Evolutionary conservation across 805 yeast species (phyloP).

Genomic region (Saccharomyces paradoxus): DNA sequence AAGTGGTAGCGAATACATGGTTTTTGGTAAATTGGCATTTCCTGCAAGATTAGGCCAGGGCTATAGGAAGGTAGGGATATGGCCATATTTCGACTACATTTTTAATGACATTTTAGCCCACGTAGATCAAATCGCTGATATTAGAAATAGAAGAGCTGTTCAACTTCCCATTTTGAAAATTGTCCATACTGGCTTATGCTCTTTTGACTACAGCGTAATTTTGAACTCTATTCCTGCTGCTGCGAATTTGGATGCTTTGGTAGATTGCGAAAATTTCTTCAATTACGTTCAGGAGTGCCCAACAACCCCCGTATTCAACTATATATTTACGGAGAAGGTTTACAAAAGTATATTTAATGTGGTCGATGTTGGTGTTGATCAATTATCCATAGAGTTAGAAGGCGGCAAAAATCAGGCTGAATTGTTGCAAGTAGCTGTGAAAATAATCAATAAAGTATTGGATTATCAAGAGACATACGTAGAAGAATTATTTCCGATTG

Average conservation of each 20-base stretch:
- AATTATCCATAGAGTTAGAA: conserved; percentile 26
- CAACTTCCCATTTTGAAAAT: conserved; percentile 49
- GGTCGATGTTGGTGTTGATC: conserved; percentile 53
- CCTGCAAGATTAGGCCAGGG: conserved; percentile 57
- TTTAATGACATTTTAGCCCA: conserved; percentile 57
- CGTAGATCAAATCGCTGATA: conserved; percentile 30
- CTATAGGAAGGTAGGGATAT: conserved; percentile 57
- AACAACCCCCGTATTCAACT: conserved; percentile 55
- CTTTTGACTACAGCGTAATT: conserved; percentile 47
- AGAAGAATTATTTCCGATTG: conserved; percentile 34
- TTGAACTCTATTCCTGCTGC: conserved; percentile 45
- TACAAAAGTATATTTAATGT: conserved; percentile 50
- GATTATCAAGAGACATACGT: conserved; percentile 50
- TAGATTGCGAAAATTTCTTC: conserved; percentile 37
- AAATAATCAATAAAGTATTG: conserved; percentile 39
- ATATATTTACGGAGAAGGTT: conserved; percentile 51
- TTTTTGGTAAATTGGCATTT: conserved; percentile 42
- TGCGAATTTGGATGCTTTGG: conserved; percentile 43
- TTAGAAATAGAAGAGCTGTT: conserved; percentile 34
- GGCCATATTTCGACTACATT: conserved; percentile 74
- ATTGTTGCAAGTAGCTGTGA: conserved; percentile 37
- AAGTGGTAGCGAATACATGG: conserved; percentile 17
- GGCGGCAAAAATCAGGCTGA: conserved; percentile 21
- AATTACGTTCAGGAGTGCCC: conserved; percentile 59
- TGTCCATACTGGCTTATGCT: conserved; percentile 38